Conservation (phyloP, 1,139 yeast genomes). For the Kodamaea anthophila region DNA sequence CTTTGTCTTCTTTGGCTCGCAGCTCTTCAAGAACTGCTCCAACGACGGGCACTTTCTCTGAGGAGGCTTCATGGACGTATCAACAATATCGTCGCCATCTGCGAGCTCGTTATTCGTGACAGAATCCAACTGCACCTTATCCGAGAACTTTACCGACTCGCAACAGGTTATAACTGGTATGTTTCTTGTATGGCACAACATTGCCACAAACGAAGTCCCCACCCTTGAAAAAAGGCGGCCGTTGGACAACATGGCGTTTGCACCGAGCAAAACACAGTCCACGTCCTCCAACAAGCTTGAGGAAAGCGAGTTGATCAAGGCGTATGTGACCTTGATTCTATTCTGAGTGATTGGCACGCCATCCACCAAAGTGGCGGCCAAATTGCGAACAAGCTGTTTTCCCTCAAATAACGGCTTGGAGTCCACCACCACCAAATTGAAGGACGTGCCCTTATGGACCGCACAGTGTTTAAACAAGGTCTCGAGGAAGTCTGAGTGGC, state of each 20-base stretch:
- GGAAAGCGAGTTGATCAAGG: slow-evolving; percentile 71
- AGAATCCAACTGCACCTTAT: slow-evolving; percentile 91
- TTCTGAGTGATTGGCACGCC: slow-evolving; percentile 29
- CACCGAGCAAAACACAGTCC: slow-evolving; percentile 89
- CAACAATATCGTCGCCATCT: slow-evolving; percentile 69
- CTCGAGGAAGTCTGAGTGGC: slow-evolving; percentile 79
- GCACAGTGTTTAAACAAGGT: slow-evolving; percentile 70
- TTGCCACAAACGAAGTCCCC: slow-evolving; percentile 91
- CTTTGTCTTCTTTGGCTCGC: slow-evolving; percentile 18
- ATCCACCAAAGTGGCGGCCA: slow-evolving; percentile 34
- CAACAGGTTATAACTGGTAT: slow-evolving; percentile 94
- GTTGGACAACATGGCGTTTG: slow-evolving; percentile 94
- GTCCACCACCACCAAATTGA: slow-evolving; percentile 83
- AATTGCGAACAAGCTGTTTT: slow-evolving; percentile 58
- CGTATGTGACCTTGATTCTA: slow-evolving; percentile 47
- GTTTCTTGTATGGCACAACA: slow-evolving; percentile 81
- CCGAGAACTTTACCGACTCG: slow-evolving; percentile 91
- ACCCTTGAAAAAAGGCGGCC: slow-evolving; percentile 91
- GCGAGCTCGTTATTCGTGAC: slow-evolving; percentile 92
- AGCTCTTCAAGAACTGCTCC: slow-evolving; percentile 54
- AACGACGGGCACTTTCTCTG: slow-evolving; percentile 60
- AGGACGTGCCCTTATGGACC: slow-evolving; percentile 52
- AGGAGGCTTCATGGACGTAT: slow-evolving; percentile 46
- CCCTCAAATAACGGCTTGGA: slow-evolving; percentile 97
- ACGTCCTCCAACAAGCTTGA: slow-evolving; percentile 73